Conservation (phyloP, 495 filamentous ascomycete species). For the Aspergillus affinis region DNA sequence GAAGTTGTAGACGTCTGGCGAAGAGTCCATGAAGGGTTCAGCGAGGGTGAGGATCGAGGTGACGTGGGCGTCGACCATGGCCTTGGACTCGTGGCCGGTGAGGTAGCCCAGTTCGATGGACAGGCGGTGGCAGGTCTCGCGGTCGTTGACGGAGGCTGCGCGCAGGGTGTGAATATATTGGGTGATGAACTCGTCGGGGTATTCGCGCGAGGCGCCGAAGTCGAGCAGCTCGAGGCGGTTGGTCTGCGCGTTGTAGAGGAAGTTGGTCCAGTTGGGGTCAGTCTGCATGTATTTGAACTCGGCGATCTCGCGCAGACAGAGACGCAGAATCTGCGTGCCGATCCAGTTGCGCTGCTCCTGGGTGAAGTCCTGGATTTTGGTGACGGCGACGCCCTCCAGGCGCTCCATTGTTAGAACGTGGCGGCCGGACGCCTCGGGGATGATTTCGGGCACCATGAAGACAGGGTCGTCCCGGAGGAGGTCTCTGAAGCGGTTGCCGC, state of each 20-base stretch:
- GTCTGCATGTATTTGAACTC: constrained; percentile 99
- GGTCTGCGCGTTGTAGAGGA: constrained; percentile 76
- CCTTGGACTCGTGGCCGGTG: constrained; percentile 77
- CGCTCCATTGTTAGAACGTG: constrained; percentile 93
- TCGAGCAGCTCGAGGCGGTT: constrained; percentile 87
- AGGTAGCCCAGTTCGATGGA: constrained; percentile 88
- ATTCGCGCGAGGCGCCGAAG: constrained; percentile 90
- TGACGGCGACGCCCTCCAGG: constrained; percentile 85
- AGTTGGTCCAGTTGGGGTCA: constrained; percentile 99
- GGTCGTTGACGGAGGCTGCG: constrained; percentile 72
- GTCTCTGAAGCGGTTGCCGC: constrained; percentile 67
- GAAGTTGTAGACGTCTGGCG: constrained; percentile 89
- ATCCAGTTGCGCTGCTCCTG: constrained; percentile 86
- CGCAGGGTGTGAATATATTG: constrained; percentile 75
- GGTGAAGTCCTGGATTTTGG: constrained; percentile 69
- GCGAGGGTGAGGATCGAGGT: constrained; percentile 81
- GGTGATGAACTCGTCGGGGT: constrained; percentile 71
- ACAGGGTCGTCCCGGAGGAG: constrained; percentile 71
- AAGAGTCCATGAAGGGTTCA: constrained; percentile 77
- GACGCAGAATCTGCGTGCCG: constrained; percentile 86
- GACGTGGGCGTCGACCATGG: constrained; percentile 87
- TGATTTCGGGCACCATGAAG: constrained; percentile 77
- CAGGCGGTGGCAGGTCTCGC: constrained; percentile 57
- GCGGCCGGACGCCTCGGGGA: constrained; percentile 75
- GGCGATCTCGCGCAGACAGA: constrained; percentile 89